These are phyloP conservation scores for Wolfiporia cocos DNA, from an alignment of 1,284 basidiomycete species.

Conservation along the genomic window DNA sequence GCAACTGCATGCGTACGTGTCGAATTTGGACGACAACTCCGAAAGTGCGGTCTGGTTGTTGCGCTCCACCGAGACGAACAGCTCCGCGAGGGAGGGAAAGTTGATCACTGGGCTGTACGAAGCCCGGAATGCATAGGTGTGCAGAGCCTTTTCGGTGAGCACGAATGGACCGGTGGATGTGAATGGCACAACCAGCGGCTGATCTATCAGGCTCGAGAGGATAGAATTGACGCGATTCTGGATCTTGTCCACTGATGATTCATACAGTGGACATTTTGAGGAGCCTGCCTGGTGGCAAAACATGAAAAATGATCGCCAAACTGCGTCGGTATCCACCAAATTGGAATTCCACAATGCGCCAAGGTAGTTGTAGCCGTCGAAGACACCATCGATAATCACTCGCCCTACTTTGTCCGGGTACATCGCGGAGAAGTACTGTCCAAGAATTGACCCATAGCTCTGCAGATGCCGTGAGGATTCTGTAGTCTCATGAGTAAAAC, in stretches of 20 bases:
- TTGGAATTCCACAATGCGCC: conserved; percentile 18
- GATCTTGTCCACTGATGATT: conserved; percentile 21
- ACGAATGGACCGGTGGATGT: conserved; percentile 10
- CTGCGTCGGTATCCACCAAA: conserved; percentile 19
- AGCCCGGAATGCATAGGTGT: conserved; percentile 24
- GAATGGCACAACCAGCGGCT: conserved; percentile 18
- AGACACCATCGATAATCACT: conserved; percentile 27
- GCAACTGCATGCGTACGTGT: conserved; percentile 23
- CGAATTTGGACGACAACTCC: conserved; percentile 15
- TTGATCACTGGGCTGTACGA: conserved; percentile 30
- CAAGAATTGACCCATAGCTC: conserved; percentile 41
- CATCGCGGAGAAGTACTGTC: conserved; percentile 37
- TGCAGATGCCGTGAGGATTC: not conserved
- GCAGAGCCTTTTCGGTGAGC: conserved; percentile 13
- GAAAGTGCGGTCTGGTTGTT: conserved; percentile 28
- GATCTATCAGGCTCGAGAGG: conserved; percentile 25
- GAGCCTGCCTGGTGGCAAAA: conserved; percentile 33
- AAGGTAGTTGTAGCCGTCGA: conserved; percentile 21
- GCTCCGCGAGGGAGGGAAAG: conserved; percentile 30
- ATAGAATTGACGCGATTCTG: conserved; percentile 21
- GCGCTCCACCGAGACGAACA: conserved; percentile 30
- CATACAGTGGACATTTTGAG: conserved; percentile 31
- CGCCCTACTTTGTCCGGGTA: conserved; percentile 37
- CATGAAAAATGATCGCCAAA: conserved; percentile 28
- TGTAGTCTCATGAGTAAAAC: not conserved